These are phyloP conservation scores for Mytilinidion resinicola DNA, from an alignment of 495 filamentous ascomycete species.

Conservation along the genomic window DNA sequence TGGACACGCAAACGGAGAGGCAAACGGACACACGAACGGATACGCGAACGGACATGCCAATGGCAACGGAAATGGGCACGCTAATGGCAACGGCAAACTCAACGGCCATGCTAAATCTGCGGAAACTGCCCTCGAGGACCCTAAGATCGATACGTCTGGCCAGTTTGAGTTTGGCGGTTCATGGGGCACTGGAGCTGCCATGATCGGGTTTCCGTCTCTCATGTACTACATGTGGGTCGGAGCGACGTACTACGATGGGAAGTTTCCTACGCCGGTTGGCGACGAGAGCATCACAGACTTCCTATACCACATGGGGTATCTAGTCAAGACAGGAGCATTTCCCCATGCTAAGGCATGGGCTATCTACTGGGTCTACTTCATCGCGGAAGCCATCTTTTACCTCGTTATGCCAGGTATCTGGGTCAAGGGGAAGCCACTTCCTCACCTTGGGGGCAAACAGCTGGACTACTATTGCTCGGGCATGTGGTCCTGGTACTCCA, in stretches of 20 bases:
- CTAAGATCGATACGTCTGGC: conserved; percentile 71
- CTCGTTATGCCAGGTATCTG: conserved; percentile 77
- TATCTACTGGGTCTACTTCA: conserved; percentile 88
- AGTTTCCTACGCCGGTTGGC: conserved; percentile 60
- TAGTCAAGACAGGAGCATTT: conserved; percentile 76
- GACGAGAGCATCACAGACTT: conserved; percentile 65
- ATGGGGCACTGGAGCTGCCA: conserved; percentile 68
- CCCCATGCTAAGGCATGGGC: conserved; percentile 74
- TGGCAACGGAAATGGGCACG: conserved; percentile 13
- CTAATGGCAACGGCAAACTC: conserved; percentile 9
- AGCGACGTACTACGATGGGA: conserved; percentile 80
- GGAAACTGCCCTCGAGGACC: conserved; percentile 42
- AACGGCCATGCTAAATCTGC: conserved; percentile 2
- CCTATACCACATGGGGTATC: conserved; percentile 53
- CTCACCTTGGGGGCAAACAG: conserved; percentile 73
- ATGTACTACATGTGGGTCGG: conserved; percentile 99
- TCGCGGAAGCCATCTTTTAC: conserved; percentile 78
- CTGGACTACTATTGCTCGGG: conserved; percentile 91
- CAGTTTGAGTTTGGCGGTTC: conserved; percentile 88
- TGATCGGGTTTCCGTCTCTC: conserved; percentile 83
- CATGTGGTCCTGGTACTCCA: conserved; percentile 79
- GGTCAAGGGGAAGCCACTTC: conserved; percentile 76
- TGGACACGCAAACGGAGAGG: conserved; percentile 20
- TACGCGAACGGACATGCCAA: conserved; percentile 7
- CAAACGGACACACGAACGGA: conserved; percentile 18